Base-by-base conservation (phyloP, 2,329 filamentous ascomycete species). In the Penicillium sp. region DNA sequence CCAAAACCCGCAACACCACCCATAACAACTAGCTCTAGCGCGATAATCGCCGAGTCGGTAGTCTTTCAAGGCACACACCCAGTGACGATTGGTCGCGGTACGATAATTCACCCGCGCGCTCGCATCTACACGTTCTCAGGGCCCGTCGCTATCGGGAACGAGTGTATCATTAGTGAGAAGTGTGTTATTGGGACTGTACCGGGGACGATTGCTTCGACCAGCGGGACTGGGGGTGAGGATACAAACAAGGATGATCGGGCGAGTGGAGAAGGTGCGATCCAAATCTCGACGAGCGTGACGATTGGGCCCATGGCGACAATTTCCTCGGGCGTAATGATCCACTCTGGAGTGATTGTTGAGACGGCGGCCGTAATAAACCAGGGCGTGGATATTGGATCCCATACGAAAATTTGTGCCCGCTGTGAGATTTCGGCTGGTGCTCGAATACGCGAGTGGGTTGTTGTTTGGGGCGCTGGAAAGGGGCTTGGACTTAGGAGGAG, bases 51-150 rank as follows among this genome's bases (percentile, higher is more conserved):
- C 58, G 77, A 81, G 61, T 73, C 72, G 4, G 71, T 71, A 5
- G 70, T 75, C 31, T 74, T 81, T 66, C 77, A 79, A 60, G 95
- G 95, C 66, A 88, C 86, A 2, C 86, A 96, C 74, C 89, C 88
- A 1, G 91, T 99, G 66, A 89, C 87, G 49, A 88, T 98, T 65
- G 89, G 89, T 60, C 84, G 91, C 26, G 89, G 92, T 71, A 89
- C 88, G 3, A 86, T 97, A 7, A 80, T 99, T n/a, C 94, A 98
- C 71, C 93, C 95, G 1, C 91, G 93, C 53, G 87, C 89, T 17
- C 88, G 89, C 64, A 85, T 97, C 60, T 91, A 93, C 71, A 90
- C 94, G 8, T 88, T 88, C 61, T 84, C 90, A 56, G 92, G 92
- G 5, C 89, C 92, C 48, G 88, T 98, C 67, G 88, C 88, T 30